Conservation (phyloP, 176 grass and related monocot genomes). For the Triticum urartu region DNA sequence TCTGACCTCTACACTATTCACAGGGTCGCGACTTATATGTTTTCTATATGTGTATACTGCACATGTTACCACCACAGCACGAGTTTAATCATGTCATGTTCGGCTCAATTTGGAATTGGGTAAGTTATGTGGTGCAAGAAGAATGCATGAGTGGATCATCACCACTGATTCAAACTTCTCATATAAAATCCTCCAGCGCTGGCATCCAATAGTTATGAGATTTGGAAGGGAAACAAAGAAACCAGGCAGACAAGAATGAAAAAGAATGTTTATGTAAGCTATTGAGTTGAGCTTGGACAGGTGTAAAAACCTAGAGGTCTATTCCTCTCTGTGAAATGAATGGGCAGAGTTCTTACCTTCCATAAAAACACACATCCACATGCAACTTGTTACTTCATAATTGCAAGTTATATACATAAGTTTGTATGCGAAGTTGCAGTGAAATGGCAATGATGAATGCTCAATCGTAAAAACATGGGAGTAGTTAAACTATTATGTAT, state of each 20-base stretch:
- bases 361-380: neutral
- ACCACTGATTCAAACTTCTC: conserved; percentile 5
- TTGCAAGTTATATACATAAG: neutral
- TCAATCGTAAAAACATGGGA: neutral
- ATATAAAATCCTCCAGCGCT: conserved; percentile 19
- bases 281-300: neutral
- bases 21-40: neutral
- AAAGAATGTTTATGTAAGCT: conserved; percentile 17
- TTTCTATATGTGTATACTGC: neutral
- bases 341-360: neutral
- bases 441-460: conserved; percentile 14
- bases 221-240: neutral
- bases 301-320: neutral
- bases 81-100: neutral
- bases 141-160: neutral
- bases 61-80: neutral
- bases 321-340: neutral
- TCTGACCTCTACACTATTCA: conserved; percentile 4
- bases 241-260: neutral
- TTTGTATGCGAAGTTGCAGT: neutral
- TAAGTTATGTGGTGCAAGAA: neutral
- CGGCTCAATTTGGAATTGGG: neutral
- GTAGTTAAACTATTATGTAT: neutral
- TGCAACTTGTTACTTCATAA: neutral
- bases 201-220: conserved; percentile 8